Percentiles rank a stretch among this genome's conserved stretches.
phyloP scores from a whole-genome alignment of 352 stramenopile genomes.

The Elongisporangium undulatum region DNA sequence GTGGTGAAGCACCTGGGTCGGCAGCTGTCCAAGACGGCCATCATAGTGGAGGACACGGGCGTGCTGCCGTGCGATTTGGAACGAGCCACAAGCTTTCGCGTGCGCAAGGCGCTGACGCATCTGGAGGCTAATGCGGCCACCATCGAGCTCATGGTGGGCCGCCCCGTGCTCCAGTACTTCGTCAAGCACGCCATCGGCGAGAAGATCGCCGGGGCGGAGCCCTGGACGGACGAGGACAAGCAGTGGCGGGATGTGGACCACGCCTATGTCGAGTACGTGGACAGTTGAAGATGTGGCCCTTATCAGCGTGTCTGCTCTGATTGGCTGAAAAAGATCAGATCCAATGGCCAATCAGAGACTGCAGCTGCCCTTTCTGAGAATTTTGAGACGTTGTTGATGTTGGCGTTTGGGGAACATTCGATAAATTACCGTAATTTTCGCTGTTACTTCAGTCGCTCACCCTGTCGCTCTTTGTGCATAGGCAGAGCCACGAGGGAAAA shows the following conservation, averaged over 20 bases:
- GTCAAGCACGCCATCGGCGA: constrained; percentile 43
- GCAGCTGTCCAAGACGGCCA: constrained; percentile 49
- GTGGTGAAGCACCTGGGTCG: constrained; percentile 69
- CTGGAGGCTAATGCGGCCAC: constrained; percentile 18
- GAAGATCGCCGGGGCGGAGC: constrained; percentile 52
- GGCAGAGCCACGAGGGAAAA: background rate
- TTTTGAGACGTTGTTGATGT: background rate
- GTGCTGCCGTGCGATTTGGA: constrained; percentile 66
- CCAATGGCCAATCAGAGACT: background rate
- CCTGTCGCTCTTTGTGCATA: background rate
- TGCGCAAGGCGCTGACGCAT: constrained; percentile 44
- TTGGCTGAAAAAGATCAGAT: background rate
- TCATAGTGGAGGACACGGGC: constrained; percentile 66
- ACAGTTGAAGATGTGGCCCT: constrained; percentile 27
- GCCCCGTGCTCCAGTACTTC: constrained; percentile 60
- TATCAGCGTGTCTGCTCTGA: background rate
- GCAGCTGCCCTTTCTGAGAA: background rate
- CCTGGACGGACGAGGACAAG: constrained; percentile 65
- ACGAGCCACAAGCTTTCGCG: constrained; percentile 56
- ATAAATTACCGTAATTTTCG: background rate
- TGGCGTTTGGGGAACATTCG: background rate
- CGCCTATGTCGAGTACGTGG: constrained; percentile 70
- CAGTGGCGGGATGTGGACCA: constrained; percentile 56
- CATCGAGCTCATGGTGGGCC: constrained; percentile 72
- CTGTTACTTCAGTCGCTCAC: background rate